These are phyloP conservation scores for Aspergillus homomorphus DNA, from an alignment of 495 filamentous ascomycete species.

Conservation along the genomic window DNA sequence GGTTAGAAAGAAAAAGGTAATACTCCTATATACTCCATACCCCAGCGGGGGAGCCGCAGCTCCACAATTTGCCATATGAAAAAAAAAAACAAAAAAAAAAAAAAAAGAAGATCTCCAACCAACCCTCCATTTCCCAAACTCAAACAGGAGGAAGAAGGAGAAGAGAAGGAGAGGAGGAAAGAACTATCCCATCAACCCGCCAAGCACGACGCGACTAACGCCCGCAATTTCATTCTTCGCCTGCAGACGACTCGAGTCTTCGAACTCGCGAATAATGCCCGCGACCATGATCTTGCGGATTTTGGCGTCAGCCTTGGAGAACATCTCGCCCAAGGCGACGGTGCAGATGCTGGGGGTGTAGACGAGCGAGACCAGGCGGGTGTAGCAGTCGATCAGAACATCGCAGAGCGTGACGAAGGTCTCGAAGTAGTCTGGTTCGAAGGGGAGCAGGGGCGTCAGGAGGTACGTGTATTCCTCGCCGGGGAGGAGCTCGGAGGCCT, in stretches of 20 bases:
- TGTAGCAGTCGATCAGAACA: slow-evolving; percentile 89
- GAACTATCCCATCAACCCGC: slow-evolving; percentile 70
- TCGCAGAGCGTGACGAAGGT: slow-evolving; percentile 97
- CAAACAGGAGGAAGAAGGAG: no score
- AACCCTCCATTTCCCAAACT: no score
- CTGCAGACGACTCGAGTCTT: slow-evolving; percentile 72
- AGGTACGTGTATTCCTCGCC: slow-evolving; percentile 86
- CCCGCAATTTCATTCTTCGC: slow-evolving; percentile 77
- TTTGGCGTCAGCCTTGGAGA: slow-evolving; percentile 82
- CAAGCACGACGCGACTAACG: slow-evolving; percentile 83
- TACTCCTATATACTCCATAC: neutral
- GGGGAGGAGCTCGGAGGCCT: slow-evolving; percentile 53
- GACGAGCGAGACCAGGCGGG: slow-evolving; percentile 68
- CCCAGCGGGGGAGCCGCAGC: neutral
- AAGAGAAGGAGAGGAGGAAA: no score
- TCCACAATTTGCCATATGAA: neutral
- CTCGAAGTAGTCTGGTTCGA: slow-evolving; percentile 96
- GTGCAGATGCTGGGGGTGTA: slow-evolving; percentile 62
- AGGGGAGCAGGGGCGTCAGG: slow-evolving; percentile 86
- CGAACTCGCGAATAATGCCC: slow-evolving; percentile 86
- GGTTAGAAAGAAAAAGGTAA: neutral
- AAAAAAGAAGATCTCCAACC: no score
- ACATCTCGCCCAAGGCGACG: slow-evolving; percentile 68
- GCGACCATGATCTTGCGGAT: slow-evolving; percentile 83
- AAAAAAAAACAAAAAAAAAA: neutral